Base-by-base conservation (phyloP, 306 rosid genomes). In the Quercus alba region DNA sequence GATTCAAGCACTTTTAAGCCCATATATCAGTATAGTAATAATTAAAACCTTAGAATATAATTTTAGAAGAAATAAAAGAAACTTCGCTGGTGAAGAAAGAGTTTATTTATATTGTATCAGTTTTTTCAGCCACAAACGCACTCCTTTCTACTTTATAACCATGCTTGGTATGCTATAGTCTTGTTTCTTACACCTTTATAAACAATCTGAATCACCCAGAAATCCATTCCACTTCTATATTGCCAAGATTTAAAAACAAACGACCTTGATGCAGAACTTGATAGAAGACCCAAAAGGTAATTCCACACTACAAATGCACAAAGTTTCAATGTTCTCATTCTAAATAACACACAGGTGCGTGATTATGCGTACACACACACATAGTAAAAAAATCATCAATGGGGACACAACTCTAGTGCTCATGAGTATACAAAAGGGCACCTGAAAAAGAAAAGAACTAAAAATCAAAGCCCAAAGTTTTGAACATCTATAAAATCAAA, bases 141-240 rank as follows among this genome's bases (percentile, higher is more conserved):
- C 21, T 12, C 20, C 69, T 20, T 56, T 13, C 58, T 56, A 75
- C 46, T 18, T 66, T 38, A 81, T 23, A 6, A 20, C 70, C 33
- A 46, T 78, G 71, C 56, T 55, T 52, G 23, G 70, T 51, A 38
- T 56, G 55, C 64, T n/a, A 30, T 57, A 31, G 35, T 66, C 52
- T 49, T n/a, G 33, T 14, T 76, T 8, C 38, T 62, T 70, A 66
- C 70, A 72, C 54, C 63, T 38, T 68, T 19, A 20, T 28, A 77
- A 78, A 72, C 54, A 78, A 72, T 31, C 51, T 57, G 62, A 35
- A 52, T 54, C 25, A 67, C 20, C 74, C 17, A 77, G 56, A 77
- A 28, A 57, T 75, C 26, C 58, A 46, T 54, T 25, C 70, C 13
- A 71, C 35, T 62, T 41, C 55, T 23, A 70, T 54, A 62, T 51